Evolutionary conservation across 1,139 yeast genomes (phyloP), one percentile per base, ranked within the genome.

Genomic region (Geotrichum fermentans): DNA sequence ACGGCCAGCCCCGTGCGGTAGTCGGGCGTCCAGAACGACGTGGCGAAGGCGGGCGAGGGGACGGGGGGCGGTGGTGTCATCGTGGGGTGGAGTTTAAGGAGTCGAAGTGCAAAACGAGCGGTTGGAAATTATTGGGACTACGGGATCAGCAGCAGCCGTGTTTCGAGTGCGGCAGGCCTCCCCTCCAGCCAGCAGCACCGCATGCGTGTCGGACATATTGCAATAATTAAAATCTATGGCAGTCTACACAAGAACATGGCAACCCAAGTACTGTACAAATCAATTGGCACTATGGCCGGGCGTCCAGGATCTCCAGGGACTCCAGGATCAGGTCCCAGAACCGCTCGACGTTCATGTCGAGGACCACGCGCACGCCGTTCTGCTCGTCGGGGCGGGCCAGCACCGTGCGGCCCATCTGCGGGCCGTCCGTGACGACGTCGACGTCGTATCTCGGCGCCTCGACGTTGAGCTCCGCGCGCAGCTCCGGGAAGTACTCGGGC

Each of bases 21-120:
- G 64, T 85, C 94, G 37, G 73, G 75, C 5, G 90, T 74, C 95
- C 95, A 86, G 67, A 86, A 86, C 38, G 49, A 49, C 45, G 49
- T 51, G n/a, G 55, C 52, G 37, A 58, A 58, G 8, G 49, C 37
- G 17, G 37, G 49, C 8, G 24, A 16, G 7, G 37, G 39, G 37
- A 41, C 28, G 26, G 43, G 21, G 11, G 46, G 18, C 47, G 47
- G 24, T 40, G 54, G 51, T 6, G n/a, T n/a, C n/a, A n/a, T n/a
- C n/a, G 32, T 28, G n/a, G 32, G 32, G 32, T 13, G 6, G 33
- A 14, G 16, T 30, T 32, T 32, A 32, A 32, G 34, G 17, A 10
- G 14, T n/a, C 14, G 17, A 32, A n/a, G 7, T 32, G 34, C 14
- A 11, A 32, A 32, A 10, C 14, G 16, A n/a, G n/a, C n/a, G n/a